Evolutionary conservation across 2,329 filamentous ascomycete genomes (phyloP), one percentile per base, ranked within the genome.

Genomic region (Trichoderma atroviride): DNA sequence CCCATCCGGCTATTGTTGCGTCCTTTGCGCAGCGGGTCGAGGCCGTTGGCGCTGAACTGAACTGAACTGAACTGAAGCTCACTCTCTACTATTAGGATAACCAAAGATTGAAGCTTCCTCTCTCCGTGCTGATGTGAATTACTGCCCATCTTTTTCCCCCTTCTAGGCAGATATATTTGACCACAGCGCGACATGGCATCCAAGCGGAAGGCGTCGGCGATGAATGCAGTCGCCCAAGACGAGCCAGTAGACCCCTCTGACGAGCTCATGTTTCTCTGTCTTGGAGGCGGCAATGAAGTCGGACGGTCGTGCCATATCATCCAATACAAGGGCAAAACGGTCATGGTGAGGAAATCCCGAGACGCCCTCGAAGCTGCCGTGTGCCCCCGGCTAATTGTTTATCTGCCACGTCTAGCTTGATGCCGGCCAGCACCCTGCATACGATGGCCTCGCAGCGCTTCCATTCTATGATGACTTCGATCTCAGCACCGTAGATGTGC

Each of bases 391-490:
- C 31, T 62, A 33, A 62, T 11, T 10, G 4, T 24, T 22, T 22
- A 59, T 19, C 37, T 68, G 27, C 43, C 29, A 4, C 13, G 56
- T 69, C 57, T 71, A 97, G 93, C 92, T 99, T 74, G 96, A 99
- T 83, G 96, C 96, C 62, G 96, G 96, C 62, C 95, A 97, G 83
- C 96, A 99, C 80, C 94, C 96, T 62, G 96, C 93, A 10, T 97
- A 97, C 80, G 94, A 98, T 77, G 96, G 96, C 47, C 89, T 98
- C 71, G 93, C 94, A 3, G 92, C 93, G 11, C 89, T 99, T 62
- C 96, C 96, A 0, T 99, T 97, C 83, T 99, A 97, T 81, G 96
- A 99, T 79, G 94, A 98, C 77, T 99, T 98, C 81, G 96, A 99
- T 78, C 86, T 99, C 24, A 97, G 95, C 82, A 97, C 93, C 1